Evolutionary conservation across 2,329 filamentous ascomycete species (phyloP).

Genomic region (Xylariaceae sp.): DNA sequence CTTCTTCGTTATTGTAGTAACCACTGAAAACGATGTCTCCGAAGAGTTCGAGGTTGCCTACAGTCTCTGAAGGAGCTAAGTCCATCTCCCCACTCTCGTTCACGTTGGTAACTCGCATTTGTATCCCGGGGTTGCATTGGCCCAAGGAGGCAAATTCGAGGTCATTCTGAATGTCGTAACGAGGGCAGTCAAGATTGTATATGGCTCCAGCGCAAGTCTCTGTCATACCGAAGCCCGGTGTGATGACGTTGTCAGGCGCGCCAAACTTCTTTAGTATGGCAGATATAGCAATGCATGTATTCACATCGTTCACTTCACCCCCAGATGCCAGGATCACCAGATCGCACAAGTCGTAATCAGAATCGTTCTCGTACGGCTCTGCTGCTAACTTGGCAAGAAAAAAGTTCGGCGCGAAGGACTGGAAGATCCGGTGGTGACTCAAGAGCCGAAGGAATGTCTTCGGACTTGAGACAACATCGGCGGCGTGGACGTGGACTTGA

Average conservation of each 20-base stretch:
- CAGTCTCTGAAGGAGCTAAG: conserved; percentile 21
- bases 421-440: conserved; percentile 37
- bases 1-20: conserved; percentile 52
- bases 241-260: conserved; percentile 33
- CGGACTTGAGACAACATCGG: conserved; percentile 38
- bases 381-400: conserved; percentile 29
- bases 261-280: conserved; percentile 30
- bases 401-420: conserved; percentile 43
- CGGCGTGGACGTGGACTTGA: conserved; percentile 44
- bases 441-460: conserved; percentile 36
- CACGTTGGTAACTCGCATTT: conserved; percentile 27
- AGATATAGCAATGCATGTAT: conserved; percentile 29
- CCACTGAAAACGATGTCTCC: conserved; percentile 59
- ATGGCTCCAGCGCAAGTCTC: conserved; percentile 50
- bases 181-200: conserved; percentile 39
- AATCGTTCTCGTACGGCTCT: background rate
- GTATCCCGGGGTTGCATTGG: conserved; percentile 30
- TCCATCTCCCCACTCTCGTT: conserved; percentile 10
- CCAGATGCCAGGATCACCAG: background rate
- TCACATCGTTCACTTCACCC: conserved; percentile 33
- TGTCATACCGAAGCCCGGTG: conserved; percentile 46
- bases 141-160: conserved; percentile 36
- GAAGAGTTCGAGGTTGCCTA: conserved; percentile 56
- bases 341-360: background rate
- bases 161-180: conserved; percentile 31